Evolutionary conservation across 2,329 filamentous ascomycete species (phyloP).

Genomic region (Trichoderma semiorbis): DNA sequence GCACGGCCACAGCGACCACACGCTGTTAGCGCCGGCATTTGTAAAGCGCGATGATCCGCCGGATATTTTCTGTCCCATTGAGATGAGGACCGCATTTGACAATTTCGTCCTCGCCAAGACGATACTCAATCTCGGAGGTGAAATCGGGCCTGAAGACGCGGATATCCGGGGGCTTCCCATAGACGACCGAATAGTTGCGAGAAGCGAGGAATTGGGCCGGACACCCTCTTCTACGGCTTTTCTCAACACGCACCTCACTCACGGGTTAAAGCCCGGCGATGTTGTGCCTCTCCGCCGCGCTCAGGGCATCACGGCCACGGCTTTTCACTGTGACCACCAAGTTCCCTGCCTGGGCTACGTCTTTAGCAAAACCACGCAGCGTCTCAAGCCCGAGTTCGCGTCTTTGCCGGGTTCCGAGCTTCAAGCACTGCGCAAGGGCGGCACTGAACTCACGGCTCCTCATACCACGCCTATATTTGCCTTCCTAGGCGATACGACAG

Average conservation of each 20-base stretch:
- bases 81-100: constrained; percentile 39
- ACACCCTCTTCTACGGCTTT: constrained; percentile 21
- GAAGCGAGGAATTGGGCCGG: constrained; percentile 17
- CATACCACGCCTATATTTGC: constrained; percentile 42
- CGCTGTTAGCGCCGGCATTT: constrained; percentile 42
- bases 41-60: constrained; percentile 43
- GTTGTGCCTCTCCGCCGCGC: constrained; percentile 34
- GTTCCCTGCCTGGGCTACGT: constrained; percentile 48
- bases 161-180: constrained; percentile 17
- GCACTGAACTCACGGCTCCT: constrained; percentile 39
- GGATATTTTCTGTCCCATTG: constrained; percentile 43
- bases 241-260: constrained; percentile 39
- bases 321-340: constrained; percentile 45
- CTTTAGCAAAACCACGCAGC: constrained; percentile 38
- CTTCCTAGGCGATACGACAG: constrained; percentile 47
- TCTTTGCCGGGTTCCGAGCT: constrained; percentile 36
- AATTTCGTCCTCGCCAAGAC: constrained; percentile 40
- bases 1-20: constrained; percentile 48
- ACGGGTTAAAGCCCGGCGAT: constrained; percentile 36
- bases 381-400: constrained; percentile 38
- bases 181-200: constrained; percentile 12
- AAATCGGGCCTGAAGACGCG: constrained; percentile 30
- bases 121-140: constrained; percentile 41
- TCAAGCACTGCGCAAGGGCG: constrained; percentile 36
- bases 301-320: constrained; percentile 39